Evolutionary conservation across 1,139 yeast genomes (phyloP).

Genomic region (Blastobotrys capitulatus): DNA sequence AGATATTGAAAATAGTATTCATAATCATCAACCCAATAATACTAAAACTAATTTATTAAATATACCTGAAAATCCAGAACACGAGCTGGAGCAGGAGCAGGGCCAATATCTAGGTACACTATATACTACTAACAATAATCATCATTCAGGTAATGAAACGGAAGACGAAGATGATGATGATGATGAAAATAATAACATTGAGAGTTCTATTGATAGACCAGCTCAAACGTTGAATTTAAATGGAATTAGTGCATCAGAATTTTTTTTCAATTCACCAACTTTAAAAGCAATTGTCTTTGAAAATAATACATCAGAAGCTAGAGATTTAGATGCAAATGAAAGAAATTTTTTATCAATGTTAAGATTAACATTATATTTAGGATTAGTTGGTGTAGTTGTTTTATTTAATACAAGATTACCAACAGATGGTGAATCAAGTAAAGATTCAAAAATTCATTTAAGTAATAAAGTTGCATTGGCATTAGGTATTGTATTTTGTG

Average conservation of each 20-base stretch:
- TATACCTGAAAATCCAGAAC: neutral
- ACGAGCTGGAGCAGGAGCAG: too few relatives aligned
- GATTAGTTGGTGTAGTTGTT: slow-evolving; percentile 29
- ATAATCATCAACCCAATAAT: neutral
- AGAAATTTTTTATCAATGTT: slow-evolving; percentile 31
- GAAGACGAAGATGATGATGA: slow-evolving; percentile 4
- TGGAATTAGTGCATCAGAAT: slow-evolving; percentile 6
- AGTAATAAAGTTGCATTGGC: slow-evolving; percentile 13
- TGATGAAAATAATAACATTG: neutral
- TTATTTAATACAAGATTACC: slow-evolving; percentile 21
- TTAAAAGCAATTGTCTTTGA: slow-evolving; percentile 21
- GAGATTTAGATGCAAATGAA: slow-evolving; percentile 34
- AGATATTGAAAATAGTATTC: neutral
- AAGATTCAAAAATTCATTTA: slow-evolving; percentile 1
- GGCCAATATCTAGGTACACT: neutral
- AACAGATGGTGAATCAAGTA: neutral
- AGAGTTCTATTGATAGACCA: slow-evolving; percentile 5
- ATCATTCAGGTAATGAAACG: too few relatives aligned
- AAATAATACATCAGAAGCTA: slow-evolving; percentile 32
- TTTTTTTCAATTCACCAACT: slow-evolving; percentile 9
- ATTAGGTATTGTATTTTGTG: slow-evolving; percentile 23
- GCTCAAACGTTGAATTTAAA: slow-evolving; percentile 12
- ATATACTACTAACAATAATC: neutral
- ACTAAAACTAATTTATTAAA: neutral
- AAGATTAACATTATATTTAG: slow-evolving; percentile 25